Evolutionary conservation across 129 eudicot species (phyloP), one percentile per base, ranked within the genome.

Genomic region (Logfia minima): DNA sequence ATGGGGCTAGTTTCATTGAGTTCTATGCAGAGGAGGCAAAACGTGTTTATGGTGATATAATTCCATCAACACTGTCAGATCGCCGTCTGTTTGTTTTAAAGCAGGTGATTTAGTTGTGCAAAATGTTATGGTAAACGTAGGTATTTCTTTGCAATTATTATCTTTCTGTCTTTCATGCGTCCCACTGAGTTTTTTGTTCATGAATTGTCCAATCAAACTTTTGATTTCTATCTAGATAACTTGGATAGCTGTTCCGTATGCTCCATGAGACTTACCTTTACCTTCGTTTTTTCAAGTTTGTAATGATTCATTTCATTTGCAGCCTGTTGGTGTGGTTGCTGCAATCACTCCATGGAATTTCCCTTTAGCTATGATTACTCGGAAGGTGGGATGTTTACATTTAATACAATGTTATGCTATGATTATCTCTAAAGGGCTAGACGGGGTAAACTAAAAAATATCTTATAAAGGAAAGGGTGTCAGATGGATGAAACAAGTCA

Each of bases 311-410:
- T 69, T 5, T 69, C 28, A 22, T 65, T 52, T 76, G 89, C 89
- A 94, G 97, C 93, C 97, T 32, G 90, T 94, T 65, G 97, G 97
- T 70, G 97, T 94, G 78, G 98, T 91, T 83, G 98, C 86, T 72
- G 97, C 86, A 51, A 84, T 94, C 64, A 89, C 96, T 53, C 98
- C 98, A 52, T 94, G 98, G 97, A 94, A 94, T 80, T 94, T 94
- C 35, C 97, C 98, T 9, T 80, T 94, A 83, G 98, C 98, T 41
- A 91, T 94, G 98, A 89, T 94, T 77, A 85, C 98, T 28, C 81
- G 97, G 74, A 94, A 94, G 90, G 98, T 93, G 56, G 74, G 85
- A 28, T 74, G 21, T 48, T 75, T 61, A 66, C 22, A 62, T 59
- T 13, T 2, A 13, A 11, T 45, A 45, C 53, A 45, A 45, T 45